Percentiles rank a stretch among this genome's conserved stretches.
phyloP scores from a whole-genome alignment of 305 asterid species.

The Rubia balearica region DNA sequence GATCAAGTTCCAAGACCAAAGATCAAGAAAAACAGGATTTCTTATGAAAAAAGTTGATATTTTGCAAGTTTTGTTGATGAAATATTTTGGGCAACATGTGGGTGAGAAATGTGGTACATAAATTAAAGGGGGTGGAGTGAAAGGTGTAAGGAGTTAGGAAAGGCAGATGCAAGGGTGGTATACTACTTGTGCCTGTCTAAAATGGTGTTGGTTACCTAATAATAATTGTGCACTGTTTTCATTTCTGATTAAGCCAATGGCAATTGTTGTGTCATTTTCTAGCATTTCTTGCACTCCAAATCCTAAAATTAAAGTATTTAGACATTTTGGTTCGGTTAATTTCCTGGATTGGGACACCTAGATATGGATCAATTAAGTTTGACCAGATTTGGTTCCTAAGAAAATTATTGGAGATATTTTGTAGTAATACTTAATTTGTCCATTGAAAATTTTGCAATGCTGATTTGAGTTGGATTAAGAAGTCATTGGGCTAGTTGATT shows the following conservation, averaged over 20 bases:
- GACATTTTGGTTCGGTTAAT: not conserved
- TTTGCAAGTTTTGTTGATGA: not conserved
- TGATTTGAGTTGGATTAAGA: too few relatives aligned
- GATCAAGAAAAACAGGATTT: not conserved
- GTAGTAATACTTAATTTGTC: not conserved
- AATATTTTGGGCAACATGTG: not conserved
- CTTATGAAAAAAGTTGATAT: not conserved
- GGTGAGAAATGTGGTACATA: not conserved
- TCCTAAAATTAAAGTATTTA: not conserved
- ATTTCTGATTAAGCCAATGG: not conserved
- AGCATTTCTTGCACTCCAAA: not conserved
- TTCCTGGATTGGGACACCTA: not conserved
- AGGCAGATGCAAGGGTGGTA: constrained; percentile 53
- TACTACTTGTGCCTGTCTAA: constrained; percentile 28
- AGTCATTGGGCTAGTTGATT: too few relatives aligned
- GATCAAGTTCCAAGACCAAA: not conserved
- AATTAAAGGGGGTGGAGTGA: constrained; percentile 12
- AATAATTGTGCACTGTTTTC: constrained; percentile 18
- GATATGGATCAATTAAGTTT: not conserved
- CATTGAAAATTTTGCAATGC: not conserved
- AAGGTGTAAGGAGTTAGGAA: constrained; percentile 37
- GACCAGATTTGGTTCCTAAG: not conserved
- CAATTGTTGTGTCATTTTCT: not conserved
- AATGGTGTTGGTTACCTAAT: constrained; percentile 70
- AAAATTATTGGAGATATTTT: not conserved